Evolutionary conservation across 192 early-diverging fungal genomes (phyloP).

Genomic region (Diversispora eburnea): DNA sequence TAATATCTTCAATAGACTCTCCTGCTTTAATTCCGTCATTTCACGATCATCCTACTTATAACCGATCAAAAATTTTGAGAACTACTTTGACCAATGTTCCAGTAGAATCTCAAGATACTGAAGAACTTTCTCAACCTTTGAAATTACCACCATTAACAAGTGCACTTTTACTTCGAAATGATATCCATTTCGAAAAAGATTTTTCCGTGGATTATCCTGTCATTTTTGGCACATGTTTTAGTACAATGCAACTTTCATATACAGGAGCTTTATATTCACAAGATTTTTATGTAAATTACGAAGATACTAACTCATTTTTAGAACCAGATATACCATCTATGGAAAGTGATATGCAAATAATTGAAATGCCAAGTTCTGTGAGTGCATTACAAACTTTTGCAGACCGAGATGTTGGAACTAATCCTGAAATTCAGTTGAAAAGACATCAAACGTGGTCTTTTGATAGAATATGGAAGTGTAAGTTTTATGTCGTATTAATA

Average conservation of each 20-base stretch:
- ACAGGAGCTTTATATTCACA: constrained; percentile 17
- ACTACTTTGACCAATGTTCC: neutral
- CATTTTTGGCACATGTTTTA: neutral
- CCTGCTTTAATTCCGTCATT: constrained; percentile 17
- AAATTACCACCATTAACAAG: constrained; percentile 13
- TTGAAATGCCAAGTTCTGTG: neutral
- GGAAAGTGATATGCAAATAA: constrained; percentile 1
- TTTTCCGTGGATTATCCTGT: neutral
- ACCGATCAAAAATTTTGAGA: constrained; percentile 5
- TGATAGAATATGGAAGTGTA: constrained; percentile 23
- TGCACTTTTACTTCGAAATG: neutral
- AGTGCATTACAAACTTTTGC: neutral
- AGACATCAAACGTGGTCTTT: neutral
- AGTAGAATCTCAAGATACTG: neutral
- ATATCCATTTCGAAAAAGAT: neutral
- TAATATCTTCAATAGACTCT: neutral
- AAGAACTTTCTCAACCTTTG: neutral
- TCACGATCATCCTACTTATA: constrained; percentile 4
- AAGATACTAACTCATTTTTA: neutral
- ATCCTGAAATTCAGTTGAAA: constrained; percentile 6
- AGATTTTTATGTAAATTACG: neutral
- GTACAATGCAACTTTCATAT: constrained; percentile 7
- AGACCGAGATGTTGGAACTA: constrained; percentile 11
- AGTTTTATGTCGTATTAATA: neutral
- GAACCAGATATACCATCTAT: neutral